Evolutionary conservation across 306 rosid species (phyloP).

Genomic region (Castanea crenata): DNA sequence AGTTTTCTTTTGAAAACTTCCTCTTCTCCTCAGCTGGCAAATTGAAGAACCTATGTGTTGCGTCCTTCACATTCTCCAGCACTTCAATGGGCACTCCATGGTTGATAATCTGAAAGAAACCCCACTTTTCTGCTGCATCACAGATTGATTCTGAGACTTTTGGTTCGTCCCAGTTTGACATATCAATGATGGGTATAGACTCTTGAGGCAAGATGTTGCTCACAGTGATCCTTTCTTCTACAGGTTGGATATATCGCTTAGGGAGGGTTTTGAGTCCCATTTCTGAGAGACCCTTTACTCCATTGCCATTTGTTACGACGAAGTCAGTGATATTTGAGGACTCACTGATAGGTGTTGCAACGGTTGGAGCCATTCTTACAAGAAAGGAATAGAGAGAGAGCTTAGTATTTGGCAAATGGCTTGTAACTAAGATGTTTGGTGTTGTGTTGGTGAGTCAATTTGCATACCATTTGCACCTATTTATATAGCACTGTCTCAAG

Average conservation of each 20-base stretch:
- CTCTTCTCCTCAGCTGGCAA: too few relatives aligned
- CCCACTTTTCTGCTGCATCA: too few relatives aligned
- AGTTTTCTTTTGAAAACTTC: too few relatives aligned
- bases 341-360: background rate
- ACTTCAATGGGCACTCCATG: too few relatives aligned
- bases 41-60: too few relatives aligned
- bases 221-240: slow-evolving; percentile 32
- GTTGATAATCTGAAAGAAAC: too few relatives aligned
- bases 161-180: slow-evolving; percentile 22
- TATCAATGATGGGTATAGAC: slow-evolving; percentile 54
- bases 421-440: background rate
- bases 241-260: too few relatives aligned
- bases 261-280: slow-evolving; percentile 26
- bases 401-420: too few relatives aligned
- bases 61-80: too few relatives aligned
- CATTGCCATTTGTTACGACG: slow-evolving; percentile 45
- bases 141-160: too few relatives aligned
- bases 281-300: slow-evolving; percentile 62
- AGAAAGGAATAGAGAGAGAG: background rate
- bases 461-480: background rate
- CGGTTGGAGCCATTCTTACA: slow-evolving; percentile 23
- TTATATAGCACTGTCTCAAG: background rate
- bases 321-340: slow-evolving; percentile 28
- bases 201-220: slow-evolving; percentile 9
- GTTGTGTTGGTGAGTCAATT: background rate